Base-by-base conservation (phyloP, 805 yeast genomes). In the Starmerella stigmatis region DNA sequence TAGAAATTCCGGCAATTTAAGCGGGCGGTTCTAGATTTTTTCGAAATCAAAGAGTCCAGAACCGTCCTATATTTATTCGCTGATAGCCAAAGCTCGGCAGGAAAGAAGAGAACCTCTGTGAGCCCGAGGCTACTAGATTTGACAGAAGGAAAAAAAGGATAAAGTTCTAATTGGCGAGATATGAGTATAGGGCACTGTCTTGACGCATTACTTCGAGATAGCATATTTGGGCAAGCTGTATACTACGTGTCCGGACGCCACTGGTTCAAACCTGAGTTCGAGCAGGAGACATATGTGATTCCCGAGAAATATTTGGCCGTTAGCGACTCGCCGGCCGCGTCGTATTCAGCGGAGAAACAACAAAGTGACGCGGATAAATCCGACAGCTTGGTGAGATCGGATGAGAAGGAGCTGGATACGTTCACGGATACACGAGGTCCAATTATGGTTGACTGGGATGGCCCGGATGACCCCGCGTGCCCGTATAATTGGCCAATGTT, bases 401-500 rank as follows among this genome's bases (percentile, higher is more conserved):
- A 23, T 4, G 40, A 36, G n/a, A 23, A 36, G 26, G 30, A 36
- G 26, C 15, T 22, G n/a, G 22, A 23, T 13, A 8, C 13, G 4
- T 20, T 23, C 6, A 15, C 30, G 5, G 22, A 7, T 15, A 8
- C 21, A n/a, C 21, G n/a, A 1, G 40, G 25, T 8, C 40, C 28
- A 10, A 50, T 55, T n/a, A 38, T 61, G 5, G 64, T 61, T 2
- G 58, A 50, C 17, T 61, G 63, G 62, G 57, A 61, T 25, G 63
- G 65, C 1, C 55, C 54, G 1, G 53, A 57, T 28, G 64, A 60
- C 31, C 61, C 55, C 1, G 63, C 52, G 33, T 51, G 73, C 51
- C 85, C 86, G 1, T 54, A 60, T 23, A 78, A 78, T 56, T 79
- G 85, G 84, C 66, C 76, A 0, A 15, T 55, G 0, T 41, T 49